Base-by-base conservation (phyloP, 2,329 filamentous ascomycete genomes). In the Nemania serpens region DNA sequence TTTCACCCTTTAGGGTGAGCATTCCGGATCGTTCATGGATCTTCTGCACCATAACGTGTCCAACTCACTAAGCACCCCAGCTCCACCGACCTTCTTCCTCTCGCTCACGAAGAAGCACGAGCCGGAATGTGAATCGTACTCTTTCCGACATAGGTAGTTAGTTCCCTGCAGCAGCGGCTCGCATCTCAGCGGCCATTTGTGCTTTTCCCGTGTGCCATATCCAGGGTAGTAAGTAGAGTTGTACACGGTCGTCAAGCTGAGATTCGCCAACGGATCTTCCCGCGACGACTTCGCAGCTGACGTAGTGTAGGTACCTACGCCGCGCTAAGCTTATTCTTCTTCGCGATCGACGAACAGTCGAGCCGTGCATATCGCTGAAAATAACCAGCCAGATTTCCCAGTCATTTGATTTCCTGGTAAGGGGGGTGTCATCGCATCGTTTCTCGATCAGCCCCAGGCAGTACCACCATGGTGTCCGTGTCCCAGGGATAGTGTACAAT, bases 251-350 rank as follows among this genome's bases (percentile, higher is more conserved):
- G 17, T 15, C 17, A 15, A 52, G 47, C 47, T 43, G 47, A 46
- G 33, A 39, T 41, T 59, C 29, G 33, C 39, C 37, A 53, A 61
- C 63, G 63, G 63, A 57, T 62, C 63, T 63, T 58, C 60, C 60
- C 63, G 63, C 52, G 37, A 58, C 48, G 52, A 50, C 53, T 41
- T 62, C 45, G 45, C 55, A 50, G 43, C 57, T 63, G 48, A 63
- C 63, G 49, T 53, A 51, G 36, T n/a, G 13, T 33, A 25, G 34
- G 45, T 51, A 34, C 36, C 10, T 20, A 22, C 29, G 45, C 39
- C 34, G 29, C 34, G 47, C 59, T 54, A 59, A 59, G 59, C 62
- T 57, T 59, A 57, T 53, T 59, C 36, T 33, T 49, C 20, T 45
- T 53, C 39, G 13, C n/a, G 60, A 55, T 60, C 56, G 25, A 62